phyloP scores from a whole-genome alignment of 345 rosid species.

The Gossypium ekmanianum region DNA sequence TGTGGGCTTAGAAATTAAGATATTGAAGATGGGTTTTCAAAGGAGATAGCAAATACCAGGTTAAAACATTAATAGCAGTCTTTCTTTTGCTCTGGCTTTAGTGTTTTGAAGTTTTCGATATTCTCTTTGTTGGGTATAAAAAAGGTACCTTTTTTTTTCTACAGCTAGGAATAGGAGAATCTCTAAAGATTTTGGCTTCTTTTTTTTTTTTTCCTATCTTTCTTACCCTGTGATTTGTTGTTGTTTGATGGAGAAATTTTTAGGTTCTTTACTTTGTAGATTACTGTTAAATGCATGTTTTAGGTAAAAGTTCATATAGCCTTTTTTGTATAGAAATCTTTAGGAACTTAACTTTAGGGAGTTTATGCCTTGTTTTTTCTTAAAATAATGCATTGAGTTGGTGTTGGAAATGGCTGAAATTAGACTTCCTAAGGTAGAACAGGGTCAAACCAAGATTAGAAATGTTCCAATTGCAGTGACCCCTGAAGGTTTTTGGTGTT shows the following conservation, averaged over 20 bases:
- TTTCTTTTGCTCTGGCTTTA: conserved; percentile 28
- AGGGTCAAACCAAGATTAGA: conserved; percentile 78
- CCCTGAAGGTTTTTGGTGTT: conserved; percentile 99
- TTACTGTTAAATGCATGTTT: background rate
- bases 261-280: background rate
- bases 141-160: background rate
- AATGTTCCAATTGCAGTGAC: conserved; percentile 95
- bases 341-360: background rate
- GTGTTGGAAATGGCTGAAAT: conserved; percentile 70
- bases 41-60: background rate
- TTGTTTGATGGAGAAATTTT: conserved; percentile 1
- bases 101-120: conserved; percentile 21
- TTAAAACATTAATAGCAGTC: background rate
- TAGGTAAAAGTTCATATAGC: background rate
- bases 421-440: conserved; percentile 64
- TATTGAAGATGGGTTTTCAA: conserved; percentile 33
- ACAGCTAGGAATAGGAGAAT: conserved; percentile 7
- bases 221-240: background rate
- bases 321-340: conserved; percentile 6
- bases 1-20: conserved; percentile 23
- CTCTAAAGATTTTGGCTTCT: background rate
- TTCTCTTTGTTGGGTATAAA: conserved; percentile 16
- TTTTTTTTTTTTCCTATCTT: background rate
- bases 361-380: conserved; percentile 9
- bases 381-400: conserved; percentile 29